Base-by-base conservation (phyloP, 2,329 filamentous ascomycete genomes). In the Colletotrichum sublineola region DNA sequence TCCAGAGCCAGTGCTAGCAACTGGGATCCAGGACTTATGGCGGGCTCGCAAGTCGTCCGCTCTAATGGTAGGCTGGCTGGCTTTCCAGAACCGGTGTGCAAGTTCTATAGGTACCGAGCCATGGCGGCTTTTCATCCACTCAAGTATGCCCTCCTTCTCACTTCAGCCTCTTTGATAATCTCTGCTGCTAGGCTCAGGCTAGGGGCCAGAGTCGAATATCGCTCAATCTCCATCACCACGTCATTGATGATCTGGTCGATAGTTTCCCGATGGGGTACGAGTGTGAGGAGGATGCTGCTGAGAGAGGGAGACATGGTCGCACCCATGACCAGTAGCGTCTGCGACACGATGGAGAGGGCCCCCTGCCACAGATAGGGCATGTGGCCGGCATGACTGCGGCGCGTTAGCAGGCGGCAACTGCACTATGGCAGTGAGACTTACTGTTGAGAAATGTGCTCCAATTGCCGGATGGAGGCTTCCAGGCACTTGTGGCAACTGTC, bases 321-420 rank as follows among this genome's bases (percentile, higher is more conserved):
- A 8, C 93, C 94, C 93, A 96, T 96, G 44, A 96, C 89, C 55
- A 96, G 85, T 20, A 96, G 85, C 2, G 92, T 93, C 81, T 96
- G 94, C 7, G 93, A 94, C 31, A 95, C 92, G 78, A 96, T 94
- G 31, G 92, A 95, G 48, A 96, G 86, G 11, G 93, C 93, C 24
- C 93, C 93, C 83, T 96, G 94, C 91, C 93, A 96, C 29, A 96
- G 87, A 81, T 96, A 96, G 15, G 93, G 93, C 84, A 96, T 91
- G 79, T 96, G 93, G 63, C 94, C 93, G 73, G 92, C 92, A 78
- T 95, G 93, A 82, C 90, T 92, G 78, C 76, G 78, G 78, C 68
- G 73, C 80, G 79, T 79, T 81, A 62, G 78, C 83, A 24, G 15
- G 20, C 31, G 38, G 14, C 38, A 60, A 14, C 31, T 6, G 33